Evolutionary conservation across 371 early-diverging fungal species (phyloP), one percentile per base, ranked within the genome.

Genomic region (Neoconidiobolus thromboides): DNA sequence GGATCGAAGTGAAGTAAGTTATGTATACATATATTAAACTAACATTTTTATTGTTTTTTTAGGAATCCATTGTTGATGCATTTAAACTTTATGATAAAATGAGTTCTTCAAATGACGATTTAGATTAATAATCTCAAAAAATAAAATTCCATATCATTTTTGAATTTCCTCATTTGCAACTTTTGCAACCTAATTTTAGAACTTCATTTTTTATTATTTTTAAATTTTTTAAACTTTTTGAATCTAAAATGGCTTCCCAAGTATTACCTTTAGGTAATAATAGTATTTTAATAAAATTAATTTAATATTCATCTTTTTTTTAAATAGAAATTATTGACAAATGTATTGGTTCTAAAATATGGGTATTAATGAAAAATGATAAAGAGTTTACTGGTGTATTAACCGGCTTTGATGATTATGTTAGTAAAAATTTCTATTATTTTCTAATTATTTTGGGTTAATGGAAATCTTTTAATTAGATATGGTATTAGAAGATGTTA

Each of bases 341-440:
- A 65, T 96, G 96, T 73, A 92, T 96, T 64, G 96, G 96, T 14
- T 92, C 92, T 50, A 78, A 80, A 64, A 91, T 97, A 62, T 93
- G 94, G 93, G 93, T 96, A 2, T 70, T 93, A 56, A 91, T 97
- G 93, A 95, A 93, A 75, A 76, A 78, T 43, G 89, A 93, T 58
- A 91, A 87, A 70, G 98, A 97, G 73, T 94, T 95, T 65, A 82
- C 83, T 26, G 98, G 98, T 26, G 89, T 89, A 37, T 74, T 97
- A 60, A 74, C 87, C 3, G 94, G 94, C n/a, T 97, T 97, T 69
- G 98, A 97, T 67, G 96, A 96, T 73, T 97, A 81, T 76, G 96
- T 95, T 66, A 97, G 89, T 86, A 79, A 53, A 39, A 12, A 15
- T 14, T n/a, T n/a, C 14, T 36, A 2, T n/a, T n/a, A 39, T 47